phyloP scores from a whole-genome alignment of 2,329 filamentous ascomycete genomes.

The Trichoderma atroviride region DNA sequence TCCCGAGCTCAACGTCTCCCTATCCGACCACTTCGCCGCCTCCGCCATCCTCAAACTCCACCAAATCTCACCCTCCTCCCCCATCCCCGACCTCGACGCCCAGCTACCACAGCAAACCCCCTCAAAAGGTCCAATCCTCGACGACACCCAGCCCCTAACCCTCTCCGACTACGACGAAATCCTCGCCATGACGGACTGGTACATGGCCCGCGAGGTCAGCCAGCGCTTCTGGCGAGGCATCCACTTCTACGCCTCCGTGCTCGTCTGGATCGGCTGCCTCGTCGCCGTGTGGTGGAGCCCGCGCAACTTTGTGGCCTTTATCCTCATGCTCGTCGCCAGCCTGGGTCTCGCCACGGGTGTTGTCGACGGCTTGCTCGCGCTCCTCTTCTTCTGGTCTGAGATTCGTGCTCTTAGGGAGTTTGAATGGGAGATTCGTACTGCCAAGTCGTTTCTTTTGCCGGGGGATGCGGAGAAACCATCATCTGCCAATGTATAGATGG shows the following conservation, averaged over 20 bases:
- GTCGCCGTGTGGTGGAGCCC: constrained; percentile 86
- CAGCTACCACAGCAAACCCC: constrained; percentile 38
- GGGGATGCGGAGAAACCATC: neutral
- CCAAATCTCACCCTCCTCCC: constrained; percentile 34
- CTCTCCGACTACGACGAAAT: constrained; percentile 62
- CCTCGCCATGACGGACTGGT: constrained; percentile 67
- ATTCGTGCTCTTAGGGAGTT: constrained; percentile 85
- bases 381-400: constrained; percentile 85
- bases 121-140: constrained; percentile 28
- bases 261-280: constrained; percentile 72
- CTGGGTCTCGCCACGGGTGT: constrained; percentile 75
- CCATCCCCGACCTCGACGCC: constrained; percentile 34
- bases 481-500: neutral
- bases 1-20: constrained; percentile 76
- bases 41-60: constrained; percentile 71
- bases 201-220: constrained; percentile 68
- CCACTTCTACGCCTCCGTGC: constrained; percentile 72
- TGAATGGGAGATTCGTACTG: constrained; percentile 85
- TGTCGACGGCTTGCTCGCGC: constrained; percentile 81
- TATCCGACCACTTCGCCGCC: constrained; percentile 95
- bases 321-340: constrained; percentile 79
- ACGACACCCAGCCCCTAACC: constrained; percentile 32
- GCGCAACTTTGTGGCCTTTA: constrained; percentile 73
- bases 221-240: constrained; percentile 72
- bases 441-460: constrained; percentile 48